Percentiles rank a stretch among this genome's conserved stretches.
These are phyloP conservation scores for Amaranthus tricolor DNA, from an alignment of 179 eudicot species.

Conservation along the genomic window DNA sequence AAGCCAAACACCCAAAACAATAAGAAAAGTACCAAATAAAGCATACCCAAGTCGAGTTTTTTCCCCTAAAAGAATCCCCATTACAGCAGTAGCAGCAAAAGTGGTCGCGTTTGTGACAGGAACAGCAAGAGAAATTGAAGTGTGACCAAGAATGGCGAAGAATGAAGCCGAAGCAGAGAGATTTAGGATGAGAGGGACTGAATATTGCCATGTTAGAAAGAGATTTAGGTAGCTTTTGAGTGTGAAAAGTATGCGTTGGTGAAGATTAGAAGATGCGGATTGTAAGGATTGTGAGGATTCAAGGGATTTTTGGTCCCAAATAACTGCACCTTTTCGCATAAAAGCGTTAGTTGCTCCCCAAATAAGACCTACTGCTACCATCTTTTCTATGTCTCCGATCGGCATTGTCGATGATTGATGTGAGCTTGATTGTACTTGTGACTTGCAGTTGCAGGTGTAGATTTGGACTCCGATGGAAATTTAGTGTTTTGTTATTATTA, in stretches of 20 bases:
- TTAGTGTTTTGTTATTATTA: too few relatives aligned
- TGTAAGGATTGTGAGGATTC: conserved; percentile 36
- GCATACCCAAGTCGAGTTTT: conserved; percentile 46
- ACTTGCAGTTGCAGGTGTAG: not conserved
- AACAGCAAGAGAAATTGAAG: conserved; percentile 62
- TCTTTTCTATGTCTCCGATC: conserved; percentile 55
- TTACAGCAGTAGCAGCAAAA: conserved; percentile 63
- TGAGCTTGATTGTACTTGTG: too few relatives aligned
- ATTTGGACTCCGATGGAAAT: not conserved
- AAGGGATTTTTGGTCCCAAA: conserved; percentile 51
- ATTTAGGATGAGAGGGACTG: conserved; percentile 55
- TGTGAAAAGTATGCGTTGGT: conserved; percentile 22
- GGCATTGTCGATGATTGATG: conserved; percentile 24
- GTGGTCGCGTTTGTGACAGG: conserved; percentile 77
- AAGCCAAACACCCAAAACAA: conserved; percentile 42
- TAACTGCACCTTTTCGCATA: conserved; percentile 68
- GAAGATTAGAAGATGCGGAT: conserved; percentile 16
- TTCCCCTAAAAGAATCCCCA: conserved; percentile 60
- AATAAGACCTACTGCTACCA: conserved; percentile 81
- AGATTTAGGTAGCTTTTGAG: conserved; percentile 58
- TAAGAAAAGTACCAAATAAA: conserved; percentile 55
- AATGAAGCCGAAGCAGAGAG: conserved; percentile 70
- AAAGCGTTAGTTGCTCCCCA: conserved; percentile 96
- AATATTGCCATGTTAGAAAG: conserved; percentile 70
- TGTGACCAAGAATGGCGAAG: conserved; percentile 55